Conservation (phyloP, 1,284 basidiomycete genomes). For the Malassezia dermatis region DNA sequence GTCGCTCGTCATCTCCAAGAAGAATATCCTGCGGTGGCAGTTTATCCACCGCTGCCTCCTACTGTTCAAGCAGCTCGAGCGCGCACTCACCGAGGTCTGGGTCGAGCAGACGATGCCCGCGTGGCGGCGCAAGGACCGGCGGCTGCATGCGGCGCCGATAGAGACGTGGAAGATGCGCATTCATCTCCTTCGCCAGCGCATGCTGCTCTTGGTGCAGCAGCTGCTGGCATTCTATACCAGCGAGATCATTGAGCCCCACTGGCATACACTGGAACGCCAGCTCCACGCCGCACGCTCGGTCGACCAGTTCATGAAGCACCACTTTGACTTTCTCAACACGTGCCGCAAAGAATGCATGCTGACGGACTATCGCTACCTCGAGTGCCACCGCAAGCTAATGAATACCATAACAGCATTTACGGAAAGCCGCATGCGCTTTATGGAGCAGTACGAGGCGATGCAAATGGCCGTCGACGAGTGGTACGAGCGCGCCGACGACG, state of each 20-base stretch:
- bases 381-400: conserved; percentile 34
- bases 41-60: conserved; percentile 41
- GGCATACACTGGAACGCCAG: conserved; percentile 34
- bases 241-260: conserved; percentile 46
- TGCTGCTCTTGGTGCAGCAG: conserved; percentile 45
- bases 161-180: conserved; percentile 43
- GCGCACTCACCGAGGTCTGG: conserved; percentile 37
- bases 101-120: conserved; percentile 26
- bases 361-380: conserved; percentile 34
- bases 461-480: conserved; percentile 25
- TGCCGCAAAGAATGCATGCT: conserved; percentile 46
- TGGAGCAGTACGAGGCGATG: conserved; percentile 27
- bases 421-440: conserved; percentile 28
- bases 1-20: conserved; percentile 46
- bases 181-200: conserved; percentile 38
- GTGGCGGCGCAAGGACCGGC: conserved; percentile 27
- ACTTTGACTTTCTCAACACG: conserved; percentile 43
- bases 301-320: conserved; percentile 45
- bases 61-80: conserved; percentile 42
- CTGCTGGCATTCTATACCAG: conserved; percentile 40
- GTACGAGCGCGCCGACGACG: conserved; percentile 19
- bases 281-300: conserved; percentile 38
- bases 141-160: conserved; percentile 21
- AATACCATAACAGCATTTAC: conserved; percentile 31
- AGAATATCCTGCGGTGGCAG: conserved; percentile 46